Conservation (phyloP, 2,329 filamentous ascomycete genomes). For the Botryotinia narcissicola region DNA sequence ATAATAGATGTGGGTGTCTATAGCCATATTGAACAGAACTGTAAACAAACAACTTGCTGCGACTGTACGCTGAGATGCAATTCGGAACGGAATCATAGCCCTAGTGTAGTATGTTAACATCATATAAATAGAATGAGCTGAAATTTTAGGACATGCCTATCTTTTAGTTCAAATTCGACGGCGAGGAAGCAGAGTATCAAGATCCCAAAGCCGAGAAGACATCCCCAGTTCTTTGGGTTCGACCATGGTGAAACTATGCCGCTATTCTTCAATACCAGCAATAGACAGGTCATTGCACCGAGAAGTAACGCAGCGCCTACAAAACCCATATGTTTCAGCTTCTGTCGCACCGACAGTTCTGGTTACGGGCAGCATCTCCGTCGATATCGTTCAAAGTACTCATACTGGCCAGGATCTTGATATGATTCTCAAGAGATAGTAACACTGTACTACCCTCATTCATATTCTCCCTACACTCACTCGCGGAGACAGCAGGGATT, state of each 20-base stretch:
- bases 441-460: too few species aligned
- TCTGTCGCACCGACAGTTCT: conserved; percentile 34
- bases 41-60: conserved; percentile 33
- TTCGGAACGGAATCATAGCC: conserved; percentile 39
- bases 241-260: conserved; percentile 46
- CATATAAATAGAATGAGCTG: neutral
- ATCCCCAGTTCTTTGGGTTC: conserved; percentile 37
- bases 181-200: conserved; percentile 29
- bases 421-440: neutral
- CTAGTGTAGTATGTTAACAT: neutral
- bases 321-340: conserved; percentile 47
- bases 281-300: conserved; percentile 41
- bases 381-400: too few species aligned
- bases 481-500: neutral
- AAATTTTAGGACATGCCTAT: conserved; percentile 37
- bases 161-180: conserved; percentile 11
- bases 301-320: conserved; percentile 45
- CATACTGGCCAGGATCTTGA: too few species aligned
- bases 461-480: neutral
- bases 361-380: neutral
- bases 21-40: conserved; percentile 32
- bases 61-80: conserved; percentile 40
- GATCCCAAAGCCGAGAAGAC: conserved; percentile 34
- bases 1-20: conserved; percentile 41
- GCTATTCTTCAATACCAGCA: conserved; percentile 35